These are phyloP conservation scores for Hymenoscyphus infarciens DNA, from an alignment of 2,329 filamentous ascomycete genomes.

Conservation along the genomic window DNA sequence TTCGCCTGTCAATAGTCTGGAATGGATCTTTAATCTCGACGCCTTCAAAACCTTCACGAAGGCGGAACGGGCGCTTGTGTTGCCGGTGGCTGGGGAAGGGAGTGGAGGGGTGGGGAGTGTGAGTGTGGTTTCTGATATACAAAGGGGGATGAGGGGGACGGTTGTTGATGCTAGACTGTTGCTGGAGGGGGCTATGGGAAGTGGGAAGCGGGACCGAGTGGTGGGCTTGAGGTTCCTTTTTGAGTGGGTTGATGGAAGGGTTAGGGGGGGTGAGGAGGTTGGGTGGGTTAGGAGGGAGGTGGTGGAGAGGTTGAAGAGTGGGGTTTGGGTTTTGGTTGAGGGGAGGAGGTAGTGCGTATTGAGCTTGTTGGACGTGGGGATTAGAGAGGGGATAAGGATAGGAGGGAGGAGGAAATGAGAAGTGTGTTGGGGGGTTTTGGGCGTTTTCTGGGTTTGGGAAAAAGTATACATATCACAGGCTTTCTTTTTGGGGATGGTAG, in stretches of 20 bases:
- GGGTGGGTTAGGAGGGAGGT: conserved; percentile 55
- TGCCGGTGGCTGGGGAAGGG: conserved; percentile 43
- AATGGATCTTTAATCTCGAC: conserved; percentile 59
- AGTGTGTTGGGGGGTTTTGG: background rate
- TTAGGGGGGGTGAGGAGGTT: conserved; percentile 39
- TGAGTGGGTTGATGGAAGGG: conserved; percentile 57
- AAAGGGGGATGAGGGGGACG: conserved; percentile 52
- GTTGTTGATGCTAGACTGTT: conserved; percentile 60
- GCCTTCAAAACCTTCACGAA: conserved; percentile 52
- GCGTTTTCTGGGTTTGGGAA: background rate
- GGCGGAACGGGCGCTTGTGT: conserved; percentile 52
- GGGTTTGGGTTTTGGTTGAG: conserved; percentile 41
- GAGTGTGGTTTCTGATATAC: conserved; percentile 36
- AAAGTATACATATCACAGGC: background rate
- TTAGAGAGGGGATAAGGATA: too few relatives aligned
- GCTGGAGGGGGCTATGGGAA: conserved; percentile 47
- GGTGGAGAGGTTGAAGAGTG: conserved; percentile 51
- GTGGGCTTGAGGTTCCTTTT: conserved; percentile 63
- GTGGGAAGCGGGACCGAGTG: conserved; percentile 52
- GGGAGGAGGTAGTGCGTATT: conserved; percentile 14
- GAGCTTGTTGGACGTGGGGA: too few relatives aligned
- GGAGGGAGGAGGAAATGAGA: too few relatives aligned
- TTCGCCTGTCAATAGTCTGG: conserved; percentile 43
- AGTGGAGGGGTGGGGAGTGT: background rate
- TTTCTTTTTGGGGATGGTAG: background rate